Evolutionary conservation across 495 filamentous ascomycete genomes (phyloP), one percentile per base, ranked within the genome.

Genomic region (Copromyces sp.): DNA sequence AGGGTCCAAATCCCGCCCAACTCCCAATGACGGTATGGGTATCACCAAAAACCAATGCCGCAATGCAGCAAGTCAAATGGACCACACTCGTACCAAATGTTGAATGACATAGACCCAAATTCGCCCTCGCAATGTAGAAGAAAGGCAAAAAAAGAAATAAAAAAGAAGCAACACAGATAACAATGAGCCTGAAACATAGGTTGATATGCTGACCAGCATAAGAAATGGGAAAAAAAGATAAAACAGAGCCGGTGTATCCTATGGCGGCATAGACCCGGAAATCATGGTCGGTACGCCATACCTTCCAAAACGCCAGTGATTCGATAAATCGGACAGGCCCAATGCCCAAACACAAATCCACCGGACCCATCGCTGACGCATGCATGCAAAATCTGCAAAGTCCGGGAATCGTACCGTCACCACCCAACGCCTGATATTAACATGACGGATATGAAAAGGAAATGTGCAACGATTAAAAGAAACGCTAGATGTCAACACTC

Each of bases 61-160:
- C 70, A 16, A 71, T 61, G 71, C 75, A 75, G 72, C 70, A 32
- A 75, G 72, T 69, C 78, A 74, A 61, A 77, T 76, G 74, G 72
- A 68, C 65, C 53, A 73, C 70, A 71, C 70, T 61, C 77, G 68
- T 74, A 73, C 75, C 75, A 78, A 71, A 75, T 71, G 73, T 72
- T 65, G 73, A 77, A 71, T 69, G 75, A 72, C 70, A 73, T 69
- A 39, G 45, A 76, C 68, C 72, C 73, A 74, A 20, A 65, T 65
- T 35, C 53, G 53, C 53, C 53, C 53, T 65, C 53, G 53, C 53
- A 65, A 65, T 65, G 53, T 65, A 17, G 1, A 24, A 65, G 12
- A 65, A 65, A 35, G 71, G 70, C 44, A 44, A n/a, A 17, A 70
- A 38, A 71, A 71, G 47, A 68, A 53, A 41, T 14, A 71, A 20